Evolutionary conservation across 352 stramenopile species (phyloP).

Genomic region (Phytophthora pini): DNA sequence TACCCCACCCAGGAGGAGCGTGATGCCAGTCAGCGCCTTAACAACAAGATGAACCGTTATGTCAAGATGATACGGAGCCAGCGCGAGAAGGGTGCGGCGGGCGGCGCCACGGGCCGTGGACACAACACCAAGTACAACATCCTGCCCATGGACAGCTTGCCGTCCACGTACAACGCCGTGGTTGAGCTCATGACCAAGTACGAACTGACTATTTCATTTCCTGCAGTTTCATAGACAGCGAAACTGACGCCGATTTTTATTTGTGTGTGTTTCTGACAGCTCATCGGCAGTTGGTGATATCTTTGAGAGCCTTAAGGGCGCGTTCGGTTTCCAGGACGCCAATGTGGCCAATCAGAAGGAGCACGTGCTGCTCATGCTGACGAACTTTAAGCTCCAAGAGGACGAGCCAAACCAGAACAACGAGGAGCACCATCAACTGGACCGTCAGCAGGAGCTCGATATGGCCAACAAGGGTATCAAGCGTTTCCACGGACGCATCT

Average conservation of each 20-base stretch:
- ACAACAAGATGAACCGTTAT: constrained; percentile 89
- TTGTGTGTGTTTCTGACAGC: constrained; percentile 27
- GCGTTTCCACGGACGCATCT: constrained; percentile 77
- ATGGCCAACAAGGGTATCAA: constrained; percentile 80
- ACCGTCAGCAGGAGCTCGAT: constrained; percentile 74
- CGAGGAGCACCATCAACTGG: constrained; percentile 52
- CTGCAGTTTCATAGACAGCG: background rate
- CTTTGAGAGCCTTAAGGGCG: constrained; percentile 94
- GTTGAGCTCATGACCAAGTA: constrained; percentile 63
- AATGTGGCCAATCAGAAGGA: constrained; percentile 85
- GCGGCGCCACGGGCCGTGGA: constrained; percentile 33
- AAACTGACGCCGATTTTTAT: constrained; percentile 16
- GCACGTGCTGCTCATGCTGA: constrained; percentile 81
- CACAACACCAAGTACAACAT: constrained; percentile 77
- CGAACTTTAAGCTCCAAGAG: constrained; percentile 84
- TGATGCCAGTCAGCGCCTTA: constrained; percentile 70
- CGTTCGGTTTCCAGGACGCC: constrained; percentile 96
- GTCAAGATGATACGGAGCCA: constrained; percentile 90
- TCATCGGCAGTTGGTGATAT: constrained; percentile 71
- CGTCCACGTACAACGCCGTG: constrained; percentile 69
- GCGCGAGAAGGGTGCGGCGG: constrained; percentile 55
- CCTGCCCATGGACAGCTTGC: constrained; percentile 69
- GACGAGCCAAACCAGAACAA: constrained; percentile 41
- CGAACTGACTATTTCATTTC: background rate
- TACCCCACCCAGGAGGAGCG: constrained; percentile 77